A percentile compares a stretch with the other conserved stretches of the same genome.
Conservation (phyloP, 2,329 filamentous ascomycete species). For the Penicillium expansum region DNA sequence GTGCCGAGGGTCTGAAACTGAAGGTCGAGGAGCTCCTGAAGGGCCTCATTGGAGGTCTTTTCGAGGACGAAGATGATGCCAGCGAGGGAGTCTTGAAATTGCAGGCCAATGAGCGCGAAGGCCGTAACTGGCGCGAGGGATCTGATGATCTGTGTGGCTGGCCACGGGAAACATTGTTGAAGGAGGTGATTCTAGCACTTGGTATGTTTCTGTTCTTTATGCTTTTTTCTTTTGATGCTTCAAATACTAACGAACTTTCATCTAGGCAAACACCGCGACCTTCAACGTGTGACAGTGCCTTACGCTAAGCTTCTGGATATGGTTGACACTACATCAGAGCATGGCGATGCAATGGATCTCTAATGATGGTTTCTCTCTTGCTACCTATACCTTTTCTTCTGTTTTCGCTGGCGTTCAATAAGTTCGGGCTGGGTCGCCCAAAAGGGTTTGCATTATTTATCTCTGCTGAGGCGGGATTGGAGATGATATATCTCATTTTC, state of each 20-base stretch:
- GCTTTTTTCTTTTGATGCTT: not conserved
- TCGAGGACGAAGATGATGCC: slow-evolving; percentile 55
- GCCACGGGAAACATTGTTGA: slow-evolving; percentile 81
- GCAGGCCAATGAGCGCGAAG: slow-evolving; percentile 38
- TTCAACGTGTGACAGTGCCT: slow-evolving; percentile 91
- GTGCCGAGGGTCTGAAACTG: slow-evolving; percentile 77
- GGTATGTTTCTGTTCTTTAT: slow-evolving; percentile 57
- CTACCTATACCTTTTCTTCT: slow-evolving; percentile 4
- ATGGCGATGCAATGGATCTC: slow-evolving; percentile 38
- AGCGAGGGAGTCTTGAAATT: slow-evolving; percentile 31
- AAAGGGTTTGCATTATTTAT: slow-evolving; percentile 13
- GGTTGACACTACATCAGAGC: slow-evolving; percentile 36
- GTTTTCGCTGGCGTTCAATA: slow-evolving; percentile 21
- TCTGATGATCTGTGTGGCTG: slow-evolving; percentile 81
- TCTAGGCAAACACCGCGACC: slow-evolving; percentile 87
- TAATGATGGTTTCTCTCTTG: slow-evolving; percentile 16
- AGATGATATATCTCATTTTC: slow-evolving; percentile 5
- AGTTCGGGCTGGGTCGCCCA: slow-evolving; percentile 8
- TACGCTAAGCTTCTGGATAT: slow-evolving; percentile 79
- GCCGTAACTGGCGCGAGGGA: slow-evolving; percentile 45
- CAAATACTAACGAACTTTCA: slow-evolving; percentile 1
- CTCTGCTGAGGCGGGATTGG: slow-evolving; percentile 4
- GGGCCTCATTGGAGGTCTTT: slow-evolving; percentile 71
- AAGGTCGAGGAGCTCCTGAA: slow-evolving; percentile 94
- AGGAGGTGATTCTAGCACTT: slow-evolving; percentile 86